phyloP scores from a whole-genome alignment of 345 rosid species.

The Kandelia obovata region DNA sequence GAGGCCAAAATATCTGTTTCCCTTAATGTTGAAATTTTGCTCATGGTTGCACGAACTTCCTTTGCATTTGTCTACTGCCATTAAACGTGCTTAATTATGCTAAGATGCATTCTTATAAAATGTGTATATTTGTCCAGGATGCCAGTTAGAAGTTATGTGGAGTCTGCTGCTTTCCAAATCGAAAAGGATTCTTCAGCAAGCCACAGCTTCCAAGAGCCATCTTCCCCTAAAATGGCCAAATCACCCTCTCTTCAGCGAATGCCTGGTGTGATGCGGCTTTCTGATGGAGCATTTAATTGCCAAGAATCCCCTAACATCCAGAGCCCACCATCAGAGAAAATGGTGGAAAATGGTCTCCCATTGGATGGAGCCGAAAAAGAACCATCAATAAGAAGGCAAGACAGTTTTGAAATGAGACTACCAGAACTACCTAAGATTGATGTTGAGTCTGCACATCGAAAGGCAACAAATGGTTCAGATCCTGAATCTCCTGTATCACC shows the following conservation, averaged over 20 bases:
- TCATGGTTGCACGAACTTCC: conserved; percentile 3
- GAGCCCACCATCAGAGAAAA: conserved; percentile 75
- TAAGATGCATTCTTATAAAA: conserved; percentile 13
- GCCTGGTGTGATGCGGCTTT: conserved; percentile 50
- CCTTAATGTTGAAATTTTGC: background rate
- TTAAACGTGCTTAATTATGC: background rate
- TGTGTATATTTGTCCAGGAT: conserved; percentile 51
- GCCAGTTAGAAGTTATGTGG: conserved; percentile 76
- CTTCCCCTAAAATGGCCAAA: conserved; percentile 79
- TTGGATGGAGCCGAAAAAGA: conserved; percentile 68
- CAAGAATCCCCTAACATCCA: conserved; percentile 70
- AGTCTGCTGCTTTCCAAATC: conserved; percentile 63
- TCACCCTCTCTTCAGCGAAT: conserved; percentile 96
- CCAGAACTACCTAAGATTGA: conserved; percentile 95
- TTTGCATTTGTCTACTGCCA: no score
- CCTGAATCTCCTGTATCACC: conserved; percentile 99
- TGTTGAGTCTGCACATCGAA: conserved; percentile 59
- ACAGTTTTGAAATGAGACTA: conserved; percentile 92
- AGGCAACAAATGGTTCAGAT: conserved; percentile 75
- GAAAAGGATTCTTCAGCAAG: conserved; percentile 90
- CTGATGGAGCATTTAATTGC: conserved; percentile 49
- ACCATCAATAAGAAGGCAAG: conserved; percentile 92
- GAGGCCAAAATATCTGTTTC: conserved; percentile 7
- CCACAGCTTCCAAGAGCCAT: conserved; percentile 77
- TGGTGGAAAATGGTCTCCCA: conserved; percentile 65